Conservation (phyloP, 2,329 filamentous ascomycete genomes). For the Aspergillus fischeri region DNA sequence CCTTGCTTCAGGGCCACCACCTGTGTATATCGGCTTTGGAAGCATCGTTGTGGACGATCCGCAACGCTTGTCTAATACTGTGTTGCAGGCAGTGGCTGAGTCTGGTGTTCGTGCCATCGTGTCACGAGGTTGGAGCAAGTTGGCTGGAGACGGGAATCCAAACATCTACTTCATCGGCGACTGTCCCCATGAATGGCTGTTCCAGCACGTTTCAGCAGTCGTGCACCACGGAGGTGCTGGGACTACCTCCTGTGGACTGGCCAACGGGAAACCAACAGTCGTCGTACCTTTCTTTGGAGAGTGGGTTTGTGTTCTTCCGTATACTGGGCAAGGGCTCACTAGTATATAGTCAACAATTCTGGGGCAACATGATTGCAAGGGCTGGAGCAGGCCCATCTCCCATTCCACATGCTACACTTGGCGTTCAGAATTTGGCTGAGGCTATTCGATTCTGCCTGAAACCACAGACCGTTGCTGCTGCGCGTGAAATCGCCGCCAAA, state of each 20-base stretch:
- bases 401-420: slow-evolving; percentile 46
- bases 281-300: slow-evolving; percentile 58
- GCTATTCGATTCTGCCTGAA: slow-evolving; percentile 46
- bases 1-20: slow-evolving; percentile 44
- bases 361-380: slow-evolving; percentile 50
- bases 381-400: slow-evolving; percentile 49
- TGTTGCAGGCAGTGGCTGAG: slow-evolving; percentile 46
- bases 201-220: slow-evolving; percentile 52
- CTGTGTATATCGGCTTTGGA: slow-evolving; percentile 56
- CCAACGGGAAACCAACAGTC: slow-evolving; percentile 49
- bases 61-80: slow-evolving; percentile 39
- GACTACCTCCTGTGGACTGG: slow-evolving; percentile 54
- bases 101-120: slow-evolving; percentile 51
- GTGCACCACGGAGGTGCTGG: slow-evolving; percentile 59
- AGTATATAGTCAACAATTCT: slow-evolving; percentile 45
- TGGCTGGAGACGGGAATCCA: slow-evolving; percentile 33
- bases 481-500: slow-evolving; percentile 32
- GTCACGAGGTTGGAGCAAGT: slow-evolving; percentile 52
- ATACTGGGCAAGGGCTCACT: neutral
- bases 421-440: slow-evolving; percentile 40
- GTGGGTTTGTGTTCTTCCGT: slow-evolving; percentile 12
- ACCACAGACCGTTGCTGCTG: slow-evolving; percentile 33
- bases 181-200: slow-evolving; percentile 57
- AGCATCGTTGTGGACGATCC: slow-evolving; percentile 54
- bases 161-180: slow-evolving; percentile 52